Evolutionary conservation across 805 yeast species (phyloP).

Genomic region (Danielozyma ontarioensis): DNA sequence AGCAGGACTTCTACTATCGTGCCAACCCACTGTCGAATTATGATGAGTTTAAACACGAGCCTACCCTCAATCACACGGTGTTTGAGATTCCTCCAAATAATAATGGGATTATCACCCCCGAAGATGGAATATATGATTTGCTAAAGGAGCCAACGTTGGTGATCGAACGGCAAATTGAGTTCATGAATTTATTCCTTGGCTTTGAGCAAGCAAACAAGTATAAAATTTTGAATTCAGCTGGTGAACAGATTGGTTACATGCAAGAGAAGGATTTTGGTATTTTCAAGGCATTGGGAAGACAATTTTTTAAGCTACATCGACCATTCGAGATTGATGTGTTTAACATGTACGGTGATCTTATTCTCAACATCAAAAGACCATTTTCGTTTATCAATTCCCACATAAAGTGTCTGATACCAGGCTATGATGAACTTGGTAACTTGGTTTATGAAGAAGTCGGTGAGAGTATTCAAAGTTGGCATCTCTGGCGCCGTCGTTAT

Average conservation of each 20-base stretch:
- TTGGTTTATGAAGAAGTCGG: conserved; percentile 55
- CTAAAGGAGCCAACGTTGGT: conserved; percentile 79
- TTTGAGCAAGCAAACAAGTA: conserved; percentile 89
- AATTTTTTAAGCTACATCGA: conserved; percentile 77
- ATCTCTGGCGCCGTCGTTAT: conserved; percentile 85
- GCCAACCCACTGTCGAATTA: conserved; percentile 22
- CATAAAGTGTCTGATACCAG: conserved; percentile 67
- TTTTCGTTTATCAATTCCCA: conserved; percentile 88
- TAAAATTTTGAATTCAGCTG: conserved; percentile 64
- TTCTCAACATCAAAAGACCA: conserved; percentile 70
- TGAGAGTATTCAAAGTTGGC: conserved; percentile 91
- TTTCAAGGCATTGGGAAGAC: conserved; percentile 68
- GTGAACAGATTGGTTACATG: conserved; percentile 74
- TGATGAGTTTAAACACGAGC: conserved; percentile 15
- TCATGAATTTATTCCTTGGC: conserved; percentile 81
- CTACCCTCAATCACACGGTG: conserved; percentile 26
- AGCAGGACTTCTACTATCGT: conserved; percentile 19
- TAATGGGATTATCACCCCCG: conserved; percentile 46
- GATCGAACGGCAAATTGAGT: conserved; percentile 82
- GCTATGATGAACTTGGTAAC: conserved; percentile 30
- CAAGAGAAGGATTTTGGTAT: conserved; percentile 75
- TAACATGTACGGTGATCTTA: conserved; percentile 54
- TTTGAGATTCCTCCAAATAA: conserved; percentile 36
- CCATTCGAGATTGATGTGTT: conserved; percentile 76
- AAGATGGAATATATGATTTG: conserved; percentile 58